phyloP scores from a whole-genome alignment of 495 filamentous ascomycete genomes.

The Aspergillus panamensis region DNA sequence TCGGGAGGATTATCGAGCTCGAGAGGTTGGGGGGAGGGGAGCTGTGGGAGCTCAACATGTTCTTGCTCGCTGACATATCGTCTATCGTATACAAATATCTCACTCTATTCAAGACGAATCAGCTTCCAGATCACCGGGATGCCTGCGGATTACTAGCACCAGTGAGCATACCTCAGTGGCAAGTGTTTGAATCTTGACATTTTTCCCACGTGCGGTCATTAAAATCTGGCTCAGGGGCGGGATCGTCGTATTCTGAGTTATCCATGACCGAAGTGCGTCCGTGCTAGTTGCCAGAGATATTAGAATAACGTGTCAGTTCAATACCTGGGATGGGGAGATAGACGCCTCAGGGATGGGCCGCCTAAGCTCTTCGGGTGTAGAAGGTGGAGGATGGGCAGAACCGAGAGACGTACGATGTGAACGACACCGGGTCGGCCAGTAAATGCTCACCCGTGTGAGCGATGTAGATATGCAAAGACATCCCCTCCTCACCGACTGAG shows the following conservation, averaged over 20 bases:
- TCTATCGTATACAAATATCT: conserved; percentile 84
- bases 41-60: conserved; percentile 49
- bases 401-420: conserved; percentile 58
- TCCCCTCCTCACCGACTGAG: conserved; percentile 47
- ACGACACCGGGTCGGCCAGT: conserved; percentile 63
- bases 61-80: conserved; percentile 50
- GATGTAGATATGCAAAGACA: conserved; percentile 78
- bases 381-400: not conserved
- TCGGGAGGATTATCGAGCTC: conserved; percentile 62
- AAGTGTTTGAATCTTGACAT: conserved; percentile 71
- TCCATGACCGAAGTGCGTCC: conserved; percentile 66
- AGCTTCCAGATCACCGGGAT: not conserved
- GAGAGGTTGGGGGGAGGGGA: conserved; percentile 57
- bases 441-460: conserved; percentile 86
- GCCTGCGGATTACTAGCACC: not conserved
- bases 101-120: conserved; percentile 51
- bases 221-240: conserved; percentile 69
- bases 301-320: conserved; percentile 22
- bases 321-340: conserved; percentile 1
- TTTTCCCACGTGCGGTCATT: conserved; percentile 77
- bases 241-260: conserved; percentile 63
- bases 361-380: not conserved
- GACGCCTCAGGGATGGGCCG: conserved; percentile 9
- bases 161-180: conserved; percentile 62
- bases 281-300: conserved; percentile 43